Evolutionary conservation across 2,329 filamentous ascomycete species (phyloP).

Genomic region (Myriosclerotinia curreyana): DNA sequence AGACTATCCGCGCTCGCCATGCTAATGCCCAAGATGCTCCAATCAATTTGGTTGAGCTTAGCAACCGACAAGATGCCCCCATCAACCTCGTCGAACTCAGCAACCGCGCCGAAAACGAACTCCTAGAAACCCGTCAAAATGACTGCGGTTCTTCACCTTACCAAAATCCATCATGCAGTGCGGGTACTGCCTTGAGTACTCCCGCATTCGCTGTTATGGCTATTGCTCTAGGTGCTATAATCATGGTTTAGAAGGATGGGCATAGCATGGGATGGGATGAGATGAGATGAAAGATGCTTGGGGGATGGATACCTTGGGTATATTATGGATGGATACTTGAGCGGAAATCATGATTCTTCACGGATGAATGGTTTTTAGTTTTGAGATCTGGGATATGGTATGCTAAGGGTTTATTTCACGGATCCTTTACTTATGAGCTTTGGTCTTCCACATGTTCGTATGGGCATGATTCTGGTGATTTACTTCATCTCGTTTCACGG

Average conservation of each 20-base stretch:
- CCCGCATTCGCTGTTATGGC: not conserved
- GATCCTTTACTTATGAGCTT: not conserved
- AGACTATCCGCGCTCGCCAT: not conserved
- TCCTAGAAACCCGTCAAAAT: not conserved
- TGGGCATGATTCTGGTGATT: not conserved
- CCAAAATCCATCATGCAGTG: conserved; percentile 9
- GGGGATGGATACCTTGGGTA: too few relatives aligned
- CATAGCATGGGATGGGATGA: not conserved
- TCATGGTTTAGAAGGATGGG: not conserved
- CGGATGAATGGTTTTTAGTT: not conserved
- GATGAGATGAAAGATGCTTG: not conserved
- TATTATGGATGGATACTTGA: not conserved
- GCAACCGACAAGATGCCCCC: not conserved
- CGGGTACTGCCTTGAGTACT: conserved; percentile 1
- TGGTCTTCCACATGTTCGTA: not conserved
- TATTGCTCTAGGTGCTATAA: not conserved
- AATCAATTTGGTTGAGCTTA: too few relatives aligned
- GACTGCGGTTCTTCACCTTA: conserved; percentile 15
- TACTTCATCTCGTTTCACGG: not conserved
- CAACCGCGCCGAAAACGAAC: not conserved
- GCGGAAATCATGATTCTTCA: not conserved
- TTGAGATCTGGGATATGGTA: not conserved
- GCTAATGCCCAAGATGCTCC: too few relatives aligned
- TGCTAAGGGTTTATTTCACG: not conserved
- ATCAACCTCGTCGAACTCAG: not conserved